These are phyloP conservation scores for Artomyces pyxidatus DNA, from an alignment of 768 basidiomycete genomes.

Conservation along the genomic window DNA sequence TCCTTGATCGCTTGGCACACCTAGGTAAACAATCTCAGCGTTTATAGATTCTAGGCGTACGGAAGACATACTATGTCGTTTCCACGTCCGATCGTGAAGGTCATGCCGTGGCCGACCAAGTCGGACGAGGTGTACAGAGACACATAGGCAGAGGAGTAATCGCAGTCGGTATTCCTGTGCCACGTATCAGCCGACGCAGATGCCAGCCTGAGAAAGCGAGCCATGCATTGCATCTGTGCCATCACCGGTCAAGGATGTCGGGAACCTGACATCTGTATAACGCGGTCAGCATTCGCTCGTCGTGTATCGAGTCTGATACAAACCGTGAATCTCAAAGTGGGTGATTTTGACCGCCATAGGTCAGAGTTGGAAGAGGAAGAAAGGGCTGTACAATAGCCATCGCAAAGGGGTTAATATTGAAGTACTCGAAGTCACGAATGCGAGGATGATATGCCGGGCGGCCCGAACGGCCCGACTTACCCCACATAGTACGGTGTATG, in stretches of 20 bases:
- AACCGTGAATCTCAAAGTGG: constrained; percentile 51
- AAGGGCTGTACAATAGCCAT: no score
- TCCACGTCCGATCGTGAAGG: constrained; percentile 90
- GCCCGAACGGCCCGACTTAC: no score
- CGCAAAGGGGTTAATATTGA: no score
- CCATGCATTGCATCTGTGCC: constrained; percentile 88
- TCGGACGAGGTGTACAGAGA: constrained; percentile 61
- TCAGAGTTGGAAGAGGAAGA: no score
- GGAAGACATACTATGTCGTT: constrained; percentile 68
- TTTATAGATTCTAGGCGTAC: background rate
- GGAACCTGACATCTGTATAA: constrained; percentile 76
- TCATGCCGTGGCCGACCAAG: constrained; percentile 87
- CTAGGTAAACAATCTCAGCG: constrained; percentile 25
- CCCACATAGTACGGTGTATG: no score
- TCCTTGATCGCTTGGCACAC: constrained; percentile 76
- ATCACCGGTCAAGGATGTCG: constrained; percentile 85
- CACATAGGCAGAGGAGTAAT: constrained; percentile 92
- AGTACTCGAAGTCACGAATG: no score
- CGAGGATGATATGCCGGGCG: no score
- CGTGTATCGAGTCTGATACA: constrained; percentile 8
- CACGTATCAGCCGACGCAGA: background rate
- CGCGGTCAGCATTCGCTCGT: background rate
- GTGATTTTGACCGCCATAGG: constrained; percentile 39
- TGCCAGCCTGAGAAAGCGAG: background rate
- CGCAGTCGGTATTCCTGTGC: constrained; percentile 85